phyloP scores from a whole-genome alignment of 116 monocot genomes.

The Iris pallida region DNA sequence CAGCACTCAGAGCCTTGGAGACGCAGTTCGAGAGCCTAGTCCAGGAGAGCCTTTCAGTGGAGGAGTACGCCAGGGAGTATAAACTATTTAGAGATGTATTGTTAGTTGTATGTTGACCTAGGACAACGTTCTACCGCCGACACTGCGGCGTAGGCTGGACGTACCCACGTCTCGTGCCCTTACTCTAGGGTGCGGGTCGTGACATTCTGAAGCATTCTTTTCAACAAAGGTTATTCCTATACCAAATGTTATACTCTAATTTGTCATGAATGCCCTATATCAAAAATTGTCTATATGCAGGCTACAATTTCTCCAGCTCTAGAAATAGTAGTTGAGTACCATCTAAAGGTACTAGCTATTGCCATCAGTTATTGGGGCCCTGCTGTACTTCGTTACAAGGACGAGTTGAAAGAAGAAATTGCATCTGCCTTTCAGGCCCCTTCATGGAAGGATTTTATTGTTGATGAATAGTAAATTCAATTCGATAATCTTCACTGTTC shows the following conservation, averaged over 20 bases:
- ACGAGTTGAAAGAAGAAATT: constrained; percentile 76
- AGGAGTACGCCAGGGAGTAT: too few species aligned
- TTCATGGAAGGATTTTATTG: constrained; percentile 82
- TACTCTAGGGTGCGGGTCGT: too few species aligned
- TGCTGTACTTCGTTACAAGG: constrained; percentile 49
- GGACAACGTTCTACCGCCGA: too few species aligned
- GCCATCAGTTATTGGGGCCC: constrained; percentile 78
- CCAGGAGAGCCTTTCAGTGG: too few species aligned
- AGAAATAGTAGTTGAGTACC: constrained; percentile 77
- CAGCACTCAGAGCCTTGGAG: too few species aligned
- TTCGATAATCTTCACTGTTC: too few species aligned
- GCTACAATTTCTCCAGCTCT: constrained; percentile 78
- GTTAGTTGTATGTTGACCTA: too few species aligned
- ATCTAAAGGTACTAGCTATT: constrained; percentile 65
- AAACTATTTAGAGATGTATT: too few species aligned
- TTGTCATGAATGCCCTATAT: constrained; percentile 2
- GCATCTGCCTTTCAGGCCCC: constrained; percentile 84
- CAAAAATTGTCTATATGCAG: constrained; percentile 32
- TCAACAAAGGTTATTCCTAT: constrained; percentile 53
- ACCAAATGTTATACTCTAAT: neutral
- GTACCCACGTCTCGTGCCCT: too few species aligned
- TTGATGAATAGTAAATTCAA: too few species aligned
- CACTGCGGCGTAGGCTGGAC: too few species aligned
- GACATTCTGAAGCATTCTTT: constrained; percentile 30
- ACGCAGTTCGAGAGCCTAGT: too few species aligned